A percentile compares a stretch with the other conserved stretches of the same genome.
Evolutionary conservation across 2,329 filamentous ascomycete species (phyloP).

Genomic region (Triangularia verruculosa): DNA sequence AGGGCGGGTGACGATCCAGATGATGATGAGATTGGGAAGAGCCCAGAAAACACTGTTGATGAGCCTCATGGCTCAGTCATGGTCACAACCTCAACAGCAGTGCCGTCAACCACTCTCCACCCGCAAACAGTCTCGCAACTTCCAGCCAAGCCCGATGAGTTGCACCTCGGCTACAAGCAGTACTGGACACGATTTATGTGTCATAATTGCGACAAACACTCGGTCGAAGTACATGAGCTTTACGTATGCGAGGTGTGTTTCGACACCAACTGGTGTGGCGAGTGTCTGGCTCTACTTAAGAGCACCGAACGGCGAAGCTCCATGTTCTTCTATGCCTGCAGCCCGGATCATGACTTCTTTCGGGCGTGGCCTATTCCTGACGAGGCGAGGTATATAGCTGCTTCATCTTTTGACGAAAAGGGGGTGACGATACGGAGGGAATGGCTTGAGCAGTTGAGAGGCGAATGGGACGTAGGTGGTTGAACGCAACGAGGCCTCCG

Average conservation of each 20-base stretch:
- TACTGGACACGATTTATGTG: not conserved
- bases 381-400: slow-evolving; percentile 8
- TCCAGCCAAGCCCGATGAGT: not conserved
- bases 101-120: no score
- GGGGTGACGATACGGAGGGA: slow-evolving; percentile 11
- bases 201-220: not conserved
- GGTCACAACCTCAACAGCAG: no score
- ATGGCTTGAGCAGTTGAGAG: slow-evolving; percentile 12
- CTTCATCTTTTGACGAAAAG: slow-evolving; percentile 8
- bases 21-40: not conserved
- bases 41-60: not conserved
- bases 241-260: slow-evolving; percentile 11
- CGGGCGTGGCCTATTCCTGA: slow-evolving; percentile 11
- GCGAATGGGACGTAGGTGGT: slow-evolving; percentile 3
- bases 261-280: slow-evolving; percentile 7
- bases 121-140: not conserved
- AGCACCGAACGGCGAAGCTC: not conserved
- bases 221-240: slow-evolving; percentile 3
- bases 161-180: not conserved
- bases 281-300: slow-evolving; percentile 7
- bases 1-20: not conserved
- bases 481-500: no score
- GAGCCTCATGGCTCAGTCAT: no score
- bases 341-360: slow-evolving; percentile 11
- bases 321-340: not conserved